Conservation (phyloP, 345 rosid genomes). For the Combretum micranthum region DNA sequence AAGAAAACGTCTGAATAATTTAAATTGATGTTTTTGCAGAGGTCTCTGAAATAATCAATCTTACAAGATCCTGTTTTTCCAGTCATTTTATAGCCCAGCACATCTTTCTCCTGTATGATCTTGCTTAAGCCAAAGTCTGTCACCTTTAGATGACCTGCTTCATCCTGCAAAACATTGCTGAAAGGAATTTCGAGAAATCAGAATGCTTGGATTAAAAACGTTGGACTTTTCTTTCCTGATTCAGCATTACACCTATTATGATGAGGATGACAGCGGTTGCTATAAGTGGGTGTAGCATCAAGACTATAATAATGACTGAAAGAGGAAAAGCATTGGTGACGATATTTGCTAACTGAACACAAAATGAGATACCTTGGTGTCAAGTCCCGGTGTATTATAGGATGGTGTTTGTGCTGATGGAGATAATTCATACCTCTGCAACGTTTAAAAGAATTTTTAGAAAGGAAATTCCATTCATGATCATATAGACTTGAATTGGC, state of each 20-base stretch:
- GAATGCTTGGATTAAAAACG: no score
- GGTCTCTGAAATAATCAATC: not conserved
- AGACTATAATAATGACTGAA: no score
- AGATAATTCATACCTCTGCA: constrained; percentile 72
- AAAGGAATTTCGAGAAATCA: not conserved
- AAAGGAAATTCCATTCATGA: not conserved
- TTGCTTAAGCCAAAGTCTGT: constrained; percentile 71
- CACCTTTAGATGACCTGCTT: constrained; percentile 59
- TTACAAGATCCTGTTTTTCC: constrained; percentile 61
- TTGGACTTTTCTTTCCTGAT: no score
- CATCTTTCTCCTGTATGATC: constrained; percentile 50
- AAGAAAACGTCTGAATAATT: constrained; percentile 6
- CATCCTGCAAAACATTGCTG: constrained; percentile 55
- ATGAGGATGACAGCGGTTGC: no score
- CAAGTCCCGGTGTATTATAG: constrained; percentile 56
- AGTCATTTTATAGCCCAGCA: constrained; percentile 47
- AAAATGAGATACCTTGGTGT: constrained; percentile 39
- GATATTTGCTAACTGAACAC: no score
- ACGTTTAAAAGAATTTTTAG: not conserved
- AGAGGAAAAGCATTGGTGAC: no score
- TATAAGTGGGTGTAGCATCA: no score
- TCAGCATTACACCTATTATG: no score
- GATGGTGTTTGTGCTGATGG: constrained; percentile 55
- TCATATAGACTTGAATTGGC: not conserved
- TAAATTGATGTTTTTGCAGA: not conserved